Percentiles rank a stretch among this genome's conserved stretches.
Conservation (phyloP, 345 rosid genomes). For the Gynandropsis gynandra region DNA sequence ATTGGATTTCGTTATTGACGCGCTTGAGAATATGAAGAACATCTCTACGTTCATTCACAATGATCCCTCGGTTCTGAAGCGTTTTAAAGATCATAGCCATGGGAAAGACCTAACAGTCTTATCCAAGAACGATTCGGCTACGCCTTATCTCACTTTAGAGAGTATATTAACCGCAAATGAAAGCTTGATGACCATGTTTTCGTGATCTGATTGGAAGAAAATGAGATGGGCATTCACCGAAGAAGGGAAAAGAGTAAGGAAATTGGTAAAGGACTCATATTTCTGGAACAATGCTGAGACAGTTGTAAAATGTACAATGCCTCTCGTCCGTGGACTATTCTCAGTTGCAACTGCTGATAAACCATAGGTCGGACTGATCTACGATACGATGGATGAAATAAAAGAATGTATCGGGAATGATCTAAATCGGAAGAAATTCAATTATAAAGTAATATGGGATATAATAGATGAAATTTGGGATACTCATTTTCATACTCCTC, state of each 20-base stretch:
- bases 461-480: slow-evolving; percentile 59
- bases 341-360: slow-evolving; percentile 29
- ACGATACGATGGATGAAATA: no score
- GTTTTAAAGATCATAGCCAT: slow-evolving; percentile 23
- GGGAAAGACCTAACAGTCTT: slow-evolving; percentile 28
- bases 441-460: slow-evolving; percentile 42
- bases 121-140: slow-evolving; percentile 32
- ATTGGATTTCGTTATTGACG: no score
- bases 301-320: slow-evolving; percentile 38
- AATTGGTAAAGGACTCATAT: slow-evolving; percentile 27
- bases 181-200: slow-evolving; percentile 34
- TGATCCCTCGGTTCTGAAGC: slow-evolving; percentile 23
- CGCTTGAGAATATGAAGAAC: no score
- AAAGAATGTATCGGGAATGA: slow-evolving; percentile 37
- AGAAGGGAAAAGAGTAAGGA: slow-evolving; percentile 31
- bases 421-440: slow-evolving; percentile 20
- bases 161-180: slow-evolving; percentile 36
- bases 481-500: slow-evolving; percentile 40
- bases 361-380: slow-evolving; percentile 42
- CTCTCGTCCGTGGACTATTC: slow-evolving; percentile 34
- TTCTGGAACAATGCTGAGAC: slow-evolving; percentile 46
- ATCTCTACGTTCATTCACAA: slow-evolving; percentile 32
- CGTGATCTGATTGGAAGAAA: slow-evolving; percentile 34
- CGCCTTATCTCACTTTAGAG: slow-evolving; percentile 39
- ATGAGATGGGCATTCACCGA: slow-evolving; percentile 24